Evolutionary conservation across 2,329 filamentous ascomycete genomes (phyloP).

Genomic region (Paracoccidioides lutzii): DNA sequence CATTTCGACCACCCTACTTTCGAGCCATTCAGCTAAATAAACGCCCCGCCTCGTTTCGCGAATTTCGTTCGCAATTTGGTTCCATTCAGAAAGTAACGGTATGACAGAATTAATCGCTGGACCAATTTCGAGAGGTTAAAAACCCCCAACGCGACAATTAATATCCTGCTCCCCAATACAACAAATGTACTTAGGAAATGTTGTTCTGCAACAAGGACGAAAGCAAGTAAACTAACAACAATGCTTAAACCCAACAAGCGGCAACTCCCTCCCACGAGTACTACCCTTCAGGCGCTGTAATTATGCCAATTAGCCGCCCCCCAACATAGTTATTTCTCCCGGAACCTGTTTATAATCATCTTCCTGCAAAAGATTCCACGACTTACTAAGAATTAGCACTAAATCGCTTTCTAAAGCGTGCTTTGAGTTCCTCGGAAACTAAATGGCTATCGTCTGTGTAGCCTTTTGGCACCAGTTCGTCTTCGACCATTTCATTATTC

Average conservation of each 20-base stretch:
- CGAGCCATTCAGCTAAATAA: neutral
- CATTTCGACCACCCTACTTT: neutral
- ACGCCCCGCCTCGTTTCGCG: neutral
- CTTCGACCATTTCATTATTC: constrained; percentile 29
- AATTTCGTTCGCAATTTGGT: neutral
- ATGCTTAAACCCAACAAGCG: neutral
- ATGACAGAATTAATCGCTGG: neutral
- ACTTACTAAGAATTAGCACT: neutral
- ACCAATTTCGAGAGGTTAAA: constrained; percentile 1
- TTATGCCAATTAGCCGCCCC: neutral
- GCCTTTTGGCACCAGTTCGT: constrained; percentile 27
- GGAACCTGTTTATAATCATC: neutral
- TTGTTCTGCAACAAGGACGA: neutral
- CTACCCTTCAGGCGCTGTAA: neutral
- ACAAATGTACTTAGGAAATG: neutral
- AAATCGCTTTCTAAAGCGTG: constrained; percentile 13
- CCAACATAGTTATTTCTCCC: neutral
- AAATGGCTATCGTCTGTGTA: constrained; percentile 25
- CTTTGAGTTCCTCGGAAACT: constrained; percentile 25
- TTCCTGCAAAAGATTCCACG: neutral
- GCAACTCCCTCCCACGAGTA: neutral
- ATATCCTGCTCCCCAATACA: neutral
- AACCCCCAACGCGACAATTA: constrained; percentile 1
- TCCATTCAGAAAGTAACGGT: neutral
- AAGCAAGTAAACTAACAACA: neutral